Percentiles rank a stretch among this genome's conserved stretches.
These are phyloP conservation scores for Mortierella alpina DNA, from an alignment of 192 early-diverging fungal species.

Conservation along the genomic window DNA sequence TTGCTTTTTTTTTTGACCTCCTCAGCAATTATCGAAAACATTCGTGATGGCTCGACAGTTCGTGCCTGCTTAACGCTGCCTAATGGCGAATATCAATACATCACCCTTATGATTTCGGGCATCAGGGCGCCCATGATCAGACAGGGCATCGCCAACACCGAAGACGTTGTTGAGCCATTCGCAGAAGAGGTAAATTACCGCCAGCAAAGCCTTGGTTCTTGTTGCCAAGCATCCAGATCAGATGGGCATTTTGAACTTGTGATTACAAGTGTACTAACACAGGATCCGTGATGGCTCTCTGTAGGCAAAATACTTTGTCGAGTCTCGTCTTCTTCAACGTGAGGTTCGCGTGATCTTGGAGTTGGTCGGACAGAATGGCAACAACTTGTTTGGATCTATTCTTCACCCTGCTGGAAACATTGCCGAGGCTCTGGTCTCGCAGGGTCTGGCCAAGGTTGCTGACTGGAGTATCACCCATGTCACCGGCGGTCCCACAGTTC, in stretches of 20 bases:
- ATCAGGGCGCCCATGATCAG: conserved; percentile 87
- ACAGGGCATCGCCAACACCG: conserved; percentile 75
- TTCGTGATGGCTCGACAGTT: conserved; percentile 91
- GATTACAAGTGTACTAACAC: background rate
- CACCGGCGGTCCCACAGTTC: conserved; percentile 75
- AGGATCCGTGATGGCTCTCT: background rate
- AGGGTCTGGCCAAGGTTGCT: conserved; percentile 86
- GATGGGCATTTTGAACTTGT: background rate
- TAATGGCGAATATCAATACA: conserved; percentile 71
- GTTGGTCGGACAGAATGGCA: conserved; percentile 71
- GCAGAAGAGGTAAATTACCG: conserved; percentile 73
- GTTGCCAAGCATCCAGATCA: background rate
- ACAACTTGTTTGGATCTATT: conserved; percentile 82
- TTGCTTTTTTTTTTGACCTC: background rate
- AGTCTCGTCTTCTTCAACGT: conserved; percentile 89
- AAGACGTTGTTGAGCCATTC: conserved; percentile 86
- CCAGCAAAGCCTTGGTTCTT: background rate
- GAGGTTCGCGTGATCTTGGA: conserved; percentile 89
- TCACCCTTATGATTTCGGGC: conserved; percentile 84
- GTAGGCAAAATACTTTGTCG: conserved; percentile 89
- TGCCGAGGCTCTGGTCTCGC: conserved; percentile 83
- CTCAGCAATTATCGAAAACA: conserved; percentile 89
- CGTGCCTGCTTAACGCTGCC: conserved; percentile 79
- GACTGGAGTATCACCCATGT: conserved; percentile 87
- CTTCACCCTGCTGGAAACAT: conserved; percentile 92